Evolutionary conservation across 345 rosid species (phyloP).

Genomic region (Gossypium herbaceum): DNA sequence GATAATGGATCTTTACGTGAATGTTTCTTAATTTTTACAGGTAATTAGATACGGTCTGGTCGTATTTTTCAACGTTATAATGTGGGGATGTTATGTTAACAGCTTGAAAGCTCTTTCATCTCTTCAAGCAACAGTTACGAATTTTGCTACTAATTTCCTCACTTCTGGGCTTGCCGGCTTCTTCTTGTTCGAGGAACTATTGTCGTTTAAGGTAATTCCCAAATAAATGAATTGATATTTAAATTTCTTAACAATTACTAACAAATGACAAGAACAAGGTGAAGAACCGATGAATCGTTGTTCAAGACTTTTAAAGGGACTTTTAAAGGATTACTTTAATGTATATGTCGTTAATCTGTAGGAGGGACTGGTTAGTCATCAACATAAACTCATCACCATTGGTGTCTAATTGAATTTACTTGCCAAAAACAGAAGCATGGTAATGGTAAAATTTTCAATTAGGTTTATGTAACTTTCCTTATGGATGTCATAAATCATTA

Average conservation of each 20-base stretch:
- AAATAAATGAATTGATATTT: neutral
- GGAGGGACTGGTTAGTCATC: neutral
- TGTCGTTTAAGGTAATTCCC: slow-evolving; percentile 47
- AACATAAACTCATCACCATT: neutral
- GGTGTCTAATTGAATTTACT: neutral
- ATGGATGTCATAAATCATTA: neutral
- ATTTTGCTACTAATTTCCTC: slow-evolving; percentile 83
- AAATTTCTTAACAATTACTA: neutral
- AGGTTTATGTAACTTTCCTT: neutral
- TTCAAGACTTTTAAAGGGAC: neutral
- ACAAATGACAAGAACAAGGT: neutral
- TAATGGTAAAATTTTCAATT: neutral
- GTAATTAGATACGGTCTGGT: slow-evolving; percentile 53
- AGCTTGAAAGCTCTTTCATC: slow-evolving; percentile 89
- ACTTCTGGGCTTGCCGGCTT: slow-evolving; percentile 80
- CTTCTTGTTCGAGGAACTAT: slow-evolving; percentile 58
- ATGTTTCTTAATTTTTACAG: slow-evolving; percentile 33
- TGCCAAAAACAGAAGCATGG: neutral
- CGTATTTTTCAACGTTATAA: slow-evolving; percentile 56
- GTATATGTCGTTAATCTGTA: neutral
- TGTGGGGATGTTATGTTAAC: slow-evolving; percentile 95
- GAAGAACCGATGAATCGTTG: neutral
- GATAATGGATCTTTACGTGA: neutral
- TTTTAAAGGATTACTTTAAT: neutral
- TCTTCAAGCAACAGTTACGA: slow-evolving; percentile 79